Evolutionary conservation across 108 stramenopile genomes (phyloP).

Genomic region (Licmophora abbreviata): DNA sequence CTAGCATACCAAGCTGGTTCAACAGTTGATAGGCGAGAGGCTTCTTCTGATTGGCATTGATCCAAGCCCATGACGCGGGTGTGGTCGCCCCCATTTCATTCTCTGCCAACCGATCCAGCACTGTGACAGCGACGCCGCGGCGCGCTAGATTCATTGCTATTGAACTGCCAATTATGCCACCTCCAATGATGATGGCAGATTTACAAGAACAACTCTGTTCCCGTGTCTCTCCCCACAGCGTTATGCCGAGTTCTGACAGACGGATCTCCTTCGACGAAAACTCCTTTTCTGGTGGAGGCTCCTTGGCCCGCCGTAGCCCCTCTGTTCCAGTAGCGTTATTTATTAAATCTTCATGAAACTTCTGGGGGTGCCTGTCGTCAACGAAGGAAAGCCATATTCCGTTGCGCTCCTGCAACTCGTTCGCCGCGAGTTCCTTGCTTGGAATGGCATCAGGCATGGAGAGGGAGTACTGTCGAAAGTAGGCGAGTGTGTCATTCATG

Average conservation of each 20-base stretch:
- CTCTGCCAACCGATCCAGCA: constrained; percentile 25
- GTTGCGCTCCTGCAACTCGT: constrained; percentile 52
- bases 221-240: not conserved
- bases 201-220: constrained; percentile 4
- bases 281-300: no score
- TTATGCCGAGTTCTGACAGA: no score
- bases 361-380: constrained; percentile 5
- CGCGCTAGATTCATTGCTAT: constrained; percentile 33
- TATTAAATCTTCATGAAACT: constrained; percentile 26
- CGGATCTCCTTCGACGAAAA: no score
- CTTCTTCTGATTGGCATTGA: constrained; percentile 58
- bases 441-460: constrained; percentile 52
- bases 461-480: constrained; percentile 42
- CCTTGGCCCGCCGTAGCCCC: not conserved
- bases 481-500: constrained; percentile 9
- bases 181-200: no score
- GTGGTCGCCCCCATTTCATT: constrained; percentile 24
- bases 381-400: constrained; percentile 25
- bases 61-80: constrained; percentile 54
- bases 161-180: constrained; percentile 6
- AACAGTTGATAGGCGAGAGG: constrained; percentile 37
- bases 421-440: constrained; percentile 31
- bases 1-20: constrained; percentile 52
- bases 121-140: constrained; percentile 26
- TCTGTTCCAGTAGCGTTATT: constrained; percentile 17